Evolutionary conservation across 148 eudicot species (phyloP).

Genomic region (Selenicereus undatus): DNA sequence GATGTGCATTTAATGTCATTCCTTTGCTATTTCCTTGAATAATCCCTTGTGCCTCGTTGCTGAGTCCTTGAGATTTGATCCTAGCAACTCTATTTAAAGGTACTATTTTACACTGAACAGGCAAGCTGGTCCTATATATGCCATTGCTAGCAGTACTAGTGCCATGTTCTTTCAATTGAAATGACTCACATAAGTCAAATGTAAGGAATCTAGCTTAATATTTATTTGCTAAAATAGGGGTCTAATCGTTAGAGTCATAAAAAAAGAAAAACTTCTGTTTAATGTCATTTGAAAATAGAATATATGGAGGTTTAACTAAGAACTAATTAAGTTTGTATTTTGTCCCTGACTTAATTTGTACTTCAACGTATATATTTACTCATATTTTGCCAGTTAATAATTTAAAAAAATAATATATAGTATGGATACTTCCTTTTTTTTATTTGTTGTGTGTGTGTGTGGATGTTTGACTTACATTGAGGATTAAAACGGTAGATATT

Average conservation of each 20-base stretch:
- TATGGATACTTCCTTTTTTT: too few relatives aligned
- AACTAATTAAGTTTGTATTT: too few relatives aligned
- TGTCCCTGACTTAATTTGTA: too few relatives aligned
- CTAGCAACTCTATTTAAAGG: neutral
- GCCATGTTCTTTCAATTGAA: neutral
- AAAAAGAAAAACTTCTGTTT: too few relatives aligned
- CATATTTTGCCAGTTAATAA: too few relatives aligned
- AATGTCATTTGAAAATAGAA: neutral
- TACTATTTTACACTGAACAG: too few relatives aligned
- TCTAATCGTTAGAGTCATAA: neutral
- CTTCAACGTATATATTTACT: too few relatives aligned
- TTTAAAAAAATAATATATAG: too few relatives aligned
- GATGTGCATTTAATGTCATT: neutral
- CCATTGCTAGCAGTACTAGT: neutral
- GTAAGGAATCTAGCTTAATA: neutral
- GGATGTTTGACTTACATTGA: too few relatives aligned
- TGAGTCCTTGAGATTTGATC: neutral
- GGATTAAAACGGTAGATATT: too few relatives aligned
- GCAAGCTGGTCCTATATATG: neutral
- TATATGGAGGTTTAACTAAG: too few relatives aligned
- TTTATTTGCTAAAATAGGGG: neutral
- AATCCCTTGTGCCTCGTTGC: neutral
- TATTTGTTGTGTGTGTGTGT: too few relatives aligned
- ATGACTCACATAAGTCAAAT: neutral
- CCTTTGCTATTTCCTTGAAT: slow-evolving; percentile 1